A percentile compares a stretch with the other conserved stretches of the same genome.
phyloP scores from a whole-genome alignment of 371 early-diverging fungal genomes.

The Apophysomyces ossiformis region DNA sequence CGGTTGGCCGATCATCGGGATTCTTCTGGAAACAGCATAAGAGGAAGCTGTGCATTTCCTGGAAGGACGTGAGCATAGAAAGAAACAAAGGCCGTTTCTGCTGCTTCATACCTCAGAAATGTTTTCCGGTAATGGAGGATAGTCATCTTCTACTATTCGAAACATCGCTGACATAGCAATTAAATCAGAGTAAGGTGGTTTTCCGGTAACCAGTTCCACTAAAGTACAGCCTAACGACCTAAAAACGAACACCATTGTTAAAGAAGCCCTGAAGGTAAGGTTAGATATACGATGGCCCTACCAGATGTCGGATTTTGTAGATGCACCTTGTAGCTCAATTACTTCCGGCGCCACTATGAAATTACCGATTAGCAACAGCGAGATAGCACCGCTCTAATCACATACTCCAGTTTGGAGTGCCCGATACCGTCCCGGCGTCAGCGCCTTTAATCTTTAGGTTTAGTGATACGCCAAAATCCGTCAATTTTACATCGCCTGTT shows the following conservation, averaged over 20 bases:
- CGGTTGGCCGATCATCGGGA: conserved; percentile 72
- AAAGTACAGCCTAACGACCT: conserved; percentile 88
- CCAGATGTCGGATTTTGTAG: conserved; percentile 90
- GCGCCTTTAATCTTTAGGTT: conserved; percentile 73
- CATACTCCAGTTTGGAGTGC: conserved; percentile 96
- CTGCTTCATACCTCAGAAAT: conserved; percentile 65
- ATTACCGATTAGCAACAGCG: not conserved
- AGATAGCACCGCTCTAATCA: not conserved
- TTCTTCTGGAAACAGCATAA: conserved; percentile 82
- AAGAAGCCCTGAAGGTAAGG: no score
- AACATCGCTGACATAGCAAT: conserved; percentile 88
- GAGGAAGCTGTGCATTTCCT: conserved; percentile 78
- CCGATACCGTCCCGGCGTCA: conserved; percentile 74
- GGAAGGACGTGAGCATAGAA: conserved; percentile 3
- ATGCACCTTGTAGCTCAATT: conserved; percentile 82
- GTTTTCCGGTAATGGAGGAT: conserved; percentile 84
- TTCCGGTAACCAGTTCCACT: conserved; percentile 85
- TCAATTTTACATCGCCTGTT: conserved; percentile 92
- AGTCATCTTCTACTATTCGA: conserved; percentile 88
- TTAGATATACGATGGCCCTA: conserved; percentile 17
- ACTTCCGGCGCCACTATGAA: conserved; percentile 95
- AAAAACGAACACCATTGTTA: not conserved
- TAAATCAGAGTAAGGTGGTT: conserved; percentile 85
- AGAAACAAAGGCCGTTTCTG: not conserved
- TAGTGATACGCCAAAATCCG: conserved; percentile 95